These are phyloP conservation scores for Infundibulicybe gibba DNA, from an alignment of 768 basidiomycete species.

Conservation along the genomic window DNA sequence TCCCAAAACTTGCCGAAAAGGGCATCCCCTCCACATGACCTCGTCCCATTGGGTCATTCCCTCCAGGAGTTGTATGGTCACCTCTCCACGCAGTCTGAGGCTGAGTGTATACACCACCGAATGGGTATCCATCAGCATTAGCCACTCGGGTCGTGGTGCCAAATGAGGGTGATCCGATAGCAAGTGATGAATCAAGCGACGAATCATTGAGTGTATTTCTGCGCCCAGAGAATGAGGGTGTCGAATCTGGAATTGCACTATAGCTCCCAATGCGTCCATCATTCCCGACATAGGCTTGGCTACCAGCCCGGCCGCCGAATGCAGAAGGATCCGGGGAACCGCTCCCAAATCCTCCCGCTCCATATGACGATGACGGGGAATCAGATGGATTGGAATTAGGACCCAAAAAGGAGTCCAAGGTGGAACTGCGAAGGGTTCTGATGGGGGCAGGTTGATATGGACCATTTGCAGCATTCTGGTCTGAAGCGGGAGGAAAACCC, in stretches of 20 bases:
- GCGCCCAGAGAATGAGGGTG: conserved; percentile 26
- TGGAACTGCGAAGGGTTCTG: conserved; percentile 53
- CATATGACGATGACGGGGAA: conserved; percentile 72
- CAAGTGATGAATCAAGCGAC: conserved; percentile 30
- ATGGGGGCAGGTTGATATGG: conserved; percentile 70
- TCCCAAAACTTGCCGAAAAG: too few relatives aligned
- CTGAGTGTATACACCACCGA: neutral
- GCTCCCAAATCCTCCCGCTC: conserved; percentile 58
- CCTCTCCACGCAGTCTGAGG: too few relatives aligned
- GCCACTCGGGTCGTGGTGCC: conserved; percentile 23
- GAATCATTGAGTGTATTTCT: conserved; percentile 37
- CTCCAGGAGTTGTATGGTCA: too few relatives aligned
- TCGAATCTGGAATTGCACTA: conserved; percentile 17
- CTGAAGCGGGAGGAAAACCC: conserved; percentile 19
- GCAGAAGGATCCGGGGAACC: conserved; percentile 66
- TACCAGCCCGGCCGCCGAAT: conserved; percentile 42
- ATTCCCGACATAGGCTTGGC: conserved; percentile 26
- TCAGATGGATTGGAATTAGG: conserved; percentile 56
- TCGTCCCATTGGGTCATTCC: too few relatives aligned
- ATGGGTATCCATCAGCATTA: conserved; percentile 22
- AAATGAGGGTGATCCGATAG: conserved; percentile 23
- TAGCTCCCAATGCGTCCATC: conserved; percentile 29
- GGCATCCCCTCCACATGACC: too few relatives aligned
- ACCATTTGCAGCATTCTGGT: conserved; percentile 41
- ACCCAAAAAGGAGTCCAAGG: conserved; percentile 59